Evolutionary conservation across 805 yeast species (phyloP).

Genomic region (Suhomyces faveliae): DNA sequence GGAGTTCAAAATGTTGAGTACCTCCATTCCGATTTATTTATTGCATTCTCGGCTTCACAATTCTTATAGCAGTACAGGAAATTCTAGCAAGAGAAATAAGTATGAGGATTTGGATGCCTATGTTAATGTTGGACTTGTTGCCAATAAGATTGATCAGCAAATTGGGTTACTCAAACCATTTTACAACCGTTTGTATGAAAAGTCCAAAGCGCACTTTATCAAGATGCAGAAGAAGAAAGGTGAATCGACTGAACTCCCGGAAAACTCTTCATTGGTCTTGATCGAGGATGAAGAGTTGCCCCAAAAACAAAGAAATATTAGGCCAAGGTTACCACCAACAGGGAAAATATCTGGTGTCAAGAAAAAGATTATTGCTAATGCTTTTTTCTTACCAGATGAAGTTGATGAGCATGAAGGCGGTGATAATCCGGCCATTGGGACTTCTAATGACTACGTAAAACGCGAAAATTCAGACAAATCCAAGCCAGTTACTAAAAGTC

Average conservation of each 20-base stretch:
- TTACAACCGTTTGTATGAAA: slow-evolving; percentile 37
- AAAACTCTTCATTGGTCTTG: slow-evolving; percentile 31
- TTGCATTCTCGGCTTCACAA: slow-evolving; percentile 73
- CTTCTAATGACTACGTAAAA: background rate
- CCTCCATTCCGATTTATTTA: slow-evolving; percentile 86
- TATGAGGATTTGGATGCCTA: slow-evolving; percentile 65
- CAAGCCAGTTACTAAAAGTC: slow-evolving; percentile 1
- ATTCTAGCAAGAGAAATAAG: slow-evolving; percentile 50
- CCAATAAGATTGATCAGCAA: slow-evolving; percentile 50
- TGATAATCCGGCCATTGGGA: background rate
- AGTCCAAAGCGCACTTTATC: slow-evolving; percentile 43
- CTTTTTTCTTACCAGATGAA: slow-evolving; percentile 53
- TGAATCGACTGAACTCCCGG: slow-evolving; percentile 42
- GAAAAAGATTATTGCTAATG: slow-evolving; percentile 54
- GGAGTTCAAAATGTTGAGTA: slow-evolving; percentile 80
- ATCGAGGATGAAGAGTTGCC: slow-evolving; percentile 87
- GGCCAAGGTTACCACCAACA: slow-evolving; percentile 86
- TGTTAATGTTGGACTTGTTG: slow-evolving; percentile 51
- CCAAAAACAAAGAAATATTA: slow-evolving; percentile 66
- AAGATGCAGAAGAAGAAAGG: slow-evolving; percentile 42
- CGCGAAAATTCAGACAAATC: background rate
- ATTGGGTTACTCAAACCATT: slow-evolving; percentile 61
- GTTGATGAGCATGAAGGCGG: slow-evolving; percentile 2
- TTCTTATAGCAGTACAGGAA: slow-evolving; percentile 45
- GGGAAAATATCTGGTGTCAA: slow-evolving; percentile 76